Evolutionary conservation across 2,329 filamentous ascomycete genomes (phyloP), one percentile per base, ranked within the genome.

Genomic region (Rutstroemia sp.): DNA sequence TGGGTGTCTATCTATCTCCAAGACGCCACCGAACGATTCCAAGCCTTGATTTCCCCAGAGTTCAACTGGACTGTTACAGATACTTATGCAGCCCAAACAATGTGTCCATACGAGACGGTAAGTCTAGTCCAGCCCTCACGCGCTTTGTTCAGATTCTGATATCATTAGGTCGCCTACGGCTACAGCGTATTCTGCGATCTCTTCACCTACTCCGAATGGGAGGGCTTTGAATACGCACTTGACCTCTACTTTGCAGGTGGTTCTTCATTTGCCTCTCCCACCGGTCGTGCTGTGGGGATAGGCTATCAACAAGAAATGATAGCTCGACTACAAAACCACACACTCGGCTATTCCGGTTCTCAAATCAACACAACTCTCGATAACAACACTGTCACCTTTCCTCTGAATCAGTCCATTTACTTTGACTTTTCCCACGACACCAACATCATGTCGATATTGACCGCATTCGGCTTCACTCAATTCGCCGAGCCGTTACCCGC

Each of bases 371-470:
- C 79, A n/a, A 89, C 86, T 0, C 78, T 89, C 30, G 85, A 88
- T 72, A 81, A 77, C 66, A 88, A 78, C 69, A 77, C 77, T 0
- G 74, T 74, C 38, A 91, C 87, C 0, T 92, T 92, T 68, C 88
- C 88, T 0, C 72, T 88, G 4, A 81, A 89, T 66, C 88, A 92
- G 67, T 79, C 75, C 21, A 75, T 92, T 16, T 89, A 90, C 69
- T 80, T 91, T 50, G 88, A 91, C 73, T 91, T 91, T 69, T 84
- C 81, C 16, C 88, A 92, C 69, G 88, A 92, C 70, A 86, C 84
- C 34, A 88, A 87, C 67, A 88, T 89, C 58, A 75, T 85, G 63
- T 79, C 79, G 25, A 80, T 90, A 61, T 73, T 91, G 4, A 83
- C 86, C 0, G 87, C 88, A 0, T 87, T 92, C 58, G 87, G 87